A percentile compares a stretch with the other conserved stretches of the same genome.
phyloP scores from a whole-genome alignment of 495 filamentous ascomycete genomes.

The Pyrenula aspistea region DNA sequence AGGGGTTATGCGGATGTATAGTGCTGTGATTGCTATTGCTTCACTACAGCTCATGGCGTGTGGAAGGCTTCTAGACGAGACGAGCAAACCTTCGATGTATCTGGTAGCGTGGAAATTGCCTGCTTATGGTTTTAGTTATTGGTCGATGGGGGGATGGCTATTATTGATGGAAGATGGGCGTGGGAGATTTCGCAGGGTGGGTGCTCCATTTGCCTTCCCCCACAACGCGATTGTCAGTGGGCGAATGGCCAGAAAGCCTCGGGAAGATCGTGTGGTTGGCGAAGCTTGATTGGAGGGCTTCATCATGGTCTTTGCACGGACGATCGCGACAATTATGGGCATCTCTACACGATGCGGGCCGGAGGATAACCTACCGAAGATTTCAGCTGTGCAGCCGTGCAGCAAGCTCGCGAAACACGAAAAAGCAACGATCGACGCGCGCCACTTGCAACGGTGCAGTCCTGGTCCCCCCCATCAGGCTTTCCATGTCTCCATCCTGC shows the following conservation, averaged over 20 bases:
- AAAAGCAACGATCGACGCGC: background rate
- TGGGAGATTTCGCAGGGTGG: slow-evolving; percentile 7
- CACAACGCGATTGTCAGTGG: background rate
- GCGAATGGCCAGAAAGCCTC: background rate
- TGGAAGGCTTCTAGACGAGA: background rate
- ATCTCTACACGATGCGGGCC: background rate
- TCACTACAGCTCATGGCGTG: background rate
- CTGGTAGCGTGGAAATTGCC: background rate
- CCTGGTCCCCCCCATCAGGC: background rate
- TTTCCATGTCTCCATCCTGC: background rate
- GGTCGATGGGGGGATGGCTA: slow-evolving; percentile 6
- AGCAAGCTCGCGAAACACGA: background rate
- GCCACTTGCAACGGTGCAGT: background rate
- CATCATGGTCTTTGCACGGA: background rate
- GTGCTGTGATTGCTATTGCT: background rate
- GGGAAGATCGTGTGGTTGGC: background rate
- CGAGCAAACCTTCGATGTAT: background rate
- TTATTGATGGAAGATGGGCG: slow-evolving; percentile 15
- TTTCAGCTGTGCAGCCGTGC: background rate
- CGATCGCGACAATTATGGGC: background rate
- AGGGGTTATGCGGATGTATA: background rate
- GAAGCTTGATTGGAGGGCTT: background rate
- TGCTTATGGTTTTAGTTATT: slow-evolving; percentile 7
- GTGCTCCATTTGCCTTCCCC: too few relatives aligned
- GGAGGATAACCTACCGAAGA: background rate